Evolutionary conservation across 73 alveolate genomes (phyloP), one percentile per base, ranked within the genome.

Genomic region (Tetrahymena borealis): DNA sequence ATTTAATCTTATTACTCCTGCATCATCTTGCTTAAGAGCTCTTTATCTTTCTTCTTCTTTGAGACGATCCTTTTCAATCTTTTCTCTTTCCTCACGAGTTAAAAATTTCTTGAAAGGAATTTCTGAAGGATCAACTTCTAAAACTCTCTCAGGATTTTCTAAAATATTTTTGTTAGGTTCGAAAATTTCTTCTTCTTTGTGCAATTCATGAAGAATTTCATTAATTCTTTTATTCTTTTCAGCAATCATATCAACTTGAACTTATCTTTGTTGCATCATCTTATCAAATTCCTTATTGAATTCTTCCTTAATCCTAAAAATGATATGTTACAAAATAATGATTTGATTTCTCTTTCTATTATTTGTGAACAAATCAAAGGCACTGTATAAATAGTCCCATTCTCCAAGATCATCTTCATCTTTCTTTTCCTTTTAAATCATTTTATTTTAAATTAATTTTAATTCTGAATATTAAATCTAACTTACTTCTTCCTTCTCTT

Each of bases 1-100:
- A 0, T 7, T 20, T 15, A 18, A n/a, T n/a, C n/a, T n/a, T n/a
- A 4, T 2, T 60, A 60, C 96, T 43, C 98, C 99, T 93, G 98
- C 97, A 91, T 98, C 98, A 95, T 98, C 99, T 85, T 98, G 99
- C 95, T 97, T 97, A n/a, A 97, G 96, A 31, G 99, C 99, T 92
- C 97, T 96, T 40, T 94, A 96, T 94, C 99, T 95, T 78, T 96
- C 99, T 95, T 98, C 99, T 90, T 97, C 98, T 39, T 95, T 98
- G 38, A 95, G 93, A 40, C 97, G 96, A 93, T 98, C 98, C 79
- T 96, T 98, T 15, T 95, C 99, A 78, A 95, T 95, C 91, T 93
- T 95, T n/a, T 96, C 99, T 92, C 98, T 95, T 94, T 97, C 99
- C 95, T 98, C 99, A 78, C 97, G 97, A 0, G 99, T 96, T 40